Conservation (phyloP, 1,139 yeast genomes). For the Sugiyamaella pinicola region DNA sequence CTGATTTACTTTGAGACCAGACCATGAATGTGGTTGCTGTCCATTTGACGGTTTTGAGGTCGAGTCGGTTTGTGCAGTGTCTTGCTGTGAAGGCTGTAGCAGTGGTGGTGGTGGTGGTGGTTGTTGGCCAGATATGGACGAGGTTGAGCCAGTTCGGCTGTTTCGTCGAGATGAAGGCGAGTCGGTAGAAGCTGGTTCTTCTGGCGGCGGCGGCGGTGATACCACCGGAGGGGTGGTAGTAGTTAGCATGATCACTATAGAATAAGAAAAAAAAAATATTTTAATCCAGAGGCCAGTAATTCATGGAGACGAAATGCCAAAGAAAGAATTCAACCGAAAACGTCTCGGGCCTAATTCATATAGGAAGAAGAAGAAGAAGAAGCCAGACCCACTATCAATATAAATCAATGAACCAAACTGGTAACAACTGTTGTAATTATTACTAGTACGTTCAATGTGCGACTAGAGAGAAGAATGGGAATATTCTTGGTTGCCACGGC, state of each 20-base stretch:
- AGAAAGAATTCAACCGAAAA: too few relatives aligned
- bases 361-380: too few relatives aligned
- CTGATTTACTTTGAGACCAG: slow-evolving; percentile 39
- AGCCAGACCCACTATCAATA: too few relatives aligned
- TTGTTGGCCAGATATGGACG: neutral
- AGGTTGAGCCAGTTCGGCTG: neutral
- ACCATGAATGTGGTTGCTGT: slow-evolving; percentile 20
- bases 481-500: too few relatives aligned
- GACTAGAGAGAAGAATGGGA: too few relatives aligned
- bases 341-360: neutral
- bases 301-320: neutral
- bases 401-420: too few relatives aligned
- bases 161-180: neutral
- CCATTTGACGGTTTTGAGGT: slow-evolving; percentile 3
- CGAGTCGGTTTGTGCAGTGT: neutral
- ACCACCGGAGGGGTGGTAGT: neutral
- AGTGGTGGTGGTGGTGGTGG: neutral
- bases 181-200: neutral
- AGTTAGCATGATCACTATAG: neutral
- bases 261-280: too few relatives aligned
- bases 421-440: too few relatives aligned
- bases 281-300: neutral
- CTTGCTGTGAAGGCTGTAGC: neutral
- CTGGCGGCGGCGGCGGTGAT: neutral
- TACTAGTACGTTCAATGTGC: too few relatives aligned